Evolutionary conservation across 2,329 filamentous ascomycete genomes (phyloP), one percentile per base, ranked within the genome.

Genomic region (Sclerotinia minor): DNA sequence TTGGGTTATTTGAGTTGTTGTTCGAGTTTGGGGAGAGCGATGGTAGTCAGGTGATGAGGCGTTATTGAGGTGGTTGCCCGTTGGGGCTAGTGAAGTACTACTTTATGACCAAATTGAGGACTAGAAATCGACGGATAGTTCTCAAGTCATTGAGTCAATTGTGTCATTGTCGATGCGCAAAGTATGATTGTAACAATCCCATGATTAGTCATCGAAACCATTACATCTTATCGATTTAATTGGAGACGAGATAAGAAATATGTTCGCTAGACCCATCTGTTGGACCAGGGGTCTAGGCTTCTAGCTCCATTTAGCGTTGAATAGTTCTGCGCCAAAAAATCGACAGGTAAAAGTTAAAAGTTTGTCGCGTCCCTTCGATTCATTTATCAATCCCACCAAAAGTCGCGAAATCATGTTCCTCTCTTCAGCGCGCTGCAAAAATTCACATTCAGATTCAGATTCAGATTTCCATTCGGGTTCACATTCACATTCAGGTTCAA

Each of bases 371-470:
- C 59, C 59, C 8, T 45, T 59, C 38, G 11, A 55, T 45, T 35
- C 57, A 65, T 58, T 26, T 21, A 29, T 59, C 9, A 19, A 24
- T 38, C 19, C 45, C 35, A 32, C 45, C 29, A 21, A 55, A 55
- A 68, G 57, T 49, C 49, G 50, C 64, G 64, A 59, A 55, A 57
- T 53, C 21, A 63, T 63, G 59, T 63, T 29, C 45, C 29, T 35
- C 64, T 50, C 52, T 59, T 29, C 32, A 60, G 64, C 44, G n/a
- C 64, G 53, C 29, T 9, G 59, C 29, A 32, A 41, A 41, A 15
- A 41, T 41, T 41, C 38, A 41, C 38, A 41, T 41, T 41, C 38
- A 26, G 52, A 35, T 38, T 38, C 35, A 24, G 58, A 35, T 41
- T 60, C 67, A 58, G 52, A 15, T 29, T 55, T 8, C 32, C 47